These are phyloP conservation scores for Nothophaeocryptopus gaeumannii DNA, from an alignment of 2,329 filamentous ascomycete genomes.

Conservation along the genomic window DNA sequence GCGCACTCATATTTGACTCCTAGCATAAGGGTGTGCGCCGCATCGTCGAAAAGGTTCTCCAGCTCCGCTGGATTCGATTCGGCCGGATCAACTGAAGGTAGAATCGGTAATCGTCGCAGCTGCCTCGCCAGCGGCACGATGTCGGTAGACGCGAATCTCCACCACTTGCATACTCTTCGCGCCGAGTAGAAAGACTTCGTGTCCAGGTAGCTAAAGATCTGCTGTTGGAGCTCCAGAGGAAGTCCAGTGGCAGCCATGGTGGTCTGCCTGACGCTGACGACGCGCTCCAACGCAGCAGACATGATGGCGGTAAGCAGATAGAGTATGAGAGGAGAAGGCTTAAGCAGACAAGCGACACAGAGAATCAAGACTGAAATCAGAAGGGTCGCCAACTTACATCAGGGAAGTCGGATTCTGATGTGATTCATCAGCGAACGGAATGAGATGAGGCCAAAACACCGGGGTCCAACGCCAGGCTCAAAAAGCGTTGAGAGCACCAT, in stretches of 20 bases:
- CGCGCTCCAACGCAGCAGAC: slow-evolving; percentile 15
- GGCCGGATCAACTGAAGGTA: slow-evolving; percentile 24
- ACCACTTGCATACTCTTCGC: slow-evolving; percentile 34
- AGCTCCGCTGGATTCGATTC: slow-evolving; percentile 23
- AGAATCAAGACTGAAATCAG: background rate
- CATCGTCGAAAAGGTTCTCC: slow-evolving; percentile 29
- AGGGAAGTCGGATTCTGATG: background rate
- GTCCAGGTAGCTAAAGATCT: slow-evolving; percentile 34
- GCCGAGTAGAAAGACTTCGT: slow-evolving; percentile 33
- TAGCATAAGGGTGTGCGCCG: slow-evolving; percentile 33
- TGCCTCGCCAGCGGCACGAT: slow-evolving; percentile 30
- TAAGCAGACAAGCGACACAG: background rate
- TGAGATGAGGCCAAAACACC: slow-evolving; percentile 4
- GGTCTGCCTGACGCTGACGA: slow-evolving; percentile 18
- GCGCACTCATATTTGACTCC: slow-evolving; percentile 26
- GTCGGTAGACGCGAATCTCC: slow-evolving; percentile 33
- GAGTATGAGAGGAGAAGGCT: background rate
- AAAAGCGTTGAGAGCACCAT: slow-evolving; percentile 3
- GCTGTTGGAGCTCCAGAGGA: slow-evolving; percentile 36
- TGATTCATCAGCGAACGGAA: slow-evolving; percentile 3
- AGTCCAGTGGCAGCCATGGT: slow-evolving; percentile 27
- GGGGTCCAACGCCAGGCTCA: background rate
- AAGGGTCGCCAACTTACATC: background rate
- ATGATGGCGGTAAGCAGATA: slow-evolving; percentile 5
- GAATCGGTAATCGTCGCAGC: slow-evolving; percentile 31